phyloP scores from a whole-genome alignment of 805 yeast genomes.

The Hermanozyma aechmeae region DNA sequence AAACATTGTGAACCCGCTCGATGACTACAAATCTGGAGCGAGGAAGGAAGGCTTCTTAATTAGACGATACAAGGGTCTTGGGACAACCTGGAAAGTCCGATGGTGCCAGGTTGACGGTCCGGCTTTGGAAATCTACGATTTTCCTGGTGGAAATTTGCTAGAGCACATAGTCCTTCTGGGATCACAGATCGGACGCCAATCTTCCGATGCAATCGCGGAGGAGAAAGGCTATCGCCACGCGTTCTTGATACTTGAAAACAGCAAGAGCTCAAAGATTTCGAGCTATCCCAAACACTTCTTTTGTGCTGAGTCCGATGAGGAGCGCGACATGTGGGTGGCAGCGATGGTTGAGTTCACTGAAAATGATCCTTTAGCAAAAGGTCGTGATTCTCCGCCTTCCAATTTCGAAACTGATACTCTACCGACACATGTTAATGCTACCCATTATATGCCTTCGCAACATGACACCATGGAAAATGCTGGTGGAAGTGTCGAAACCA shows the following conservation, averaged over 20 bases:
- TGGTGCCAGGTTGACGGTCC: constrained; percentile 63
- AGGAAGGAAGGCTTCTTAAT: constrained; percentile 57
- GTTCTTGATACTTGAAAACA: constrained; percentile 43
- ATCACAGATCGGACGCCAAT: constrained; percentile 49
- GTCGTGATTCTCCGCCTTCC: too few relatives aligned
- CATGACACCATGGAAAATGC: too few relatives aligned
- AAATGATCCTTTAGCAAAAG: too few relatives aligned
- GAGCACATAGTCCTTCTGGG: constrained; percentile 44
- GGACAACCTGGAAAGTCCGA: constrained; percentile 56
- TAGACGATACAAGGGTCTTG: constrained; percentile 56
- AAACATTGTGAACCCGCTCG: constrained; percentile 54
- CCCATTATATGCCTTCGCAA: too few relatives aligned
- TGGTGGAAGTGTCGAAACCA: too few relatives aligned
- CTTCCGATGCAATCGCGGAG: constrained; percentile 31
- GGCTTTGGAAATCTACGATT: constrained; percentile 45
- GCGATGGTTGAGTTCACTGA: constrained; percentile 26
- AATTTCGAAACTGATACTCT: too few relatives aligned
- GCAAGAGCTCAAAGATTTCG: constrained; percentile 22
- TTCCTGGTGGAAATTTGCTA: constrained; percentile 42
- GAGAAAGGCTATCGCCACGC: constrained; percentile 51
- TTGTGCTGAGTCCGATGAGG: constrained; percentile 73
- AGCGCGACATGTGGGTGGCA: constrained; percentile 66
- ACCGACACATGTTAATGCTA: too few relatives aligned
- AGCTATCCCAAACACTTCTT: constrained; percentile 47
- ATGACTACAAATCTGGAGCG: constrained; percentile 43